These are phyloP conservation scores for Pythium phragmitis DNA, from an alignment of 352 stramenopile species.

Conservation along the genomic window DNA sequence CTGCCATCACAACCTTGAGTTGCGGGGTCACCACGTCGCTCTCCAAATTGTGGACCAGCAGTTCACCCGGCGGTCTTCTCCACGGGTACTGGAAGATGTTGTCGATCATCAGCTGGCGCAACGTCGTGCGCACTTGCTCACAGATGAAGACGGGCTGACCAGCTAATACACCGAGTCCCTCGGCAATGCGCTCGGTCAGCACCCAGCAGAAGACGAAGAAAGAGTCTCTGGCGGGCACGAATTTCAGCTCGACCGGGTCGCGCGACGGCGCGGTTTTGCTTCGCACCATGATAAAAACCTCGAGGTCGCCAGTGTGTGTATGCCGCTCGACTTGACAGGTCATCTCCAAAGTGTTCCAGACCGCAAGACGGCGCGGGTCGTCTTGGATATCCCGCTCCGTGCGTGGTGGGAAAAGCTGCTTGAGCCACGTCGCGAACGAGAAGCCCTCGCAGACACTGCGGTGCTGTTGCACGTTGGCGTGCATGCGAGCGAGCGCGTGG, in stretches of 20 bases:
- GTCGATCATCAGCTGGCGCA: not conserved
- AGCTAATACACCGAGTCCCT: not conserved
- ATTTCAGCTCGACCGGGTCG: not conserved
- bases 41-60: conserved; percentile 24
- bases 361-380: not conserved
- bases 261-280: not conserved
- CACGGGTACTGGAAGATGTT: not conserved
- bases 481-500: conserved; percentile 44
- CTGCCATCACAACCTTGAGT: conserved; percentile 5
- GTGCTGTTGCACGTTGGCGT: conserved; percentile 34
- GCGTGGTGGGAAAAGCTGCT: not conserved
- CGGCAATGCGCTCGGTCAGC: not conserved
- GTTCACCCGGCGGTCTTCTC: not conserved
- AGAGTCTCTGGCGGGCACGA: not conserved
- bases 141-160: conserved; percentile 2
- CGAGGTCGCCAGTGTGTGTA: not conserved
- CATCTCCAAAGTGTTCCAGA: not conserved
- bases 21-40: not conserved
- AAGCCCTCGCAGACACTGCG: conserved; percentile 44
- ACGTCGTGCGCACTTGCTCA: not conserved
- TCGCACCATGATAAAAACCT: not conserved
- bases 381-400: not conserved
- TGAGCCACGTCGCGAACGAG: conserved; percentile 38
- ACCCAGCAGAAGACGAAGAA: conserved; percentile 8
- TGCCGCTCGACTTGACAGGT: not conserved